A percentile compares a stretch with the other conserved stretches of the same genome.
Evolutionary conservation across 495 filamentous ascomycete species (phyloP).

Genomic region (Talaromyces wortmannii): DNA sequence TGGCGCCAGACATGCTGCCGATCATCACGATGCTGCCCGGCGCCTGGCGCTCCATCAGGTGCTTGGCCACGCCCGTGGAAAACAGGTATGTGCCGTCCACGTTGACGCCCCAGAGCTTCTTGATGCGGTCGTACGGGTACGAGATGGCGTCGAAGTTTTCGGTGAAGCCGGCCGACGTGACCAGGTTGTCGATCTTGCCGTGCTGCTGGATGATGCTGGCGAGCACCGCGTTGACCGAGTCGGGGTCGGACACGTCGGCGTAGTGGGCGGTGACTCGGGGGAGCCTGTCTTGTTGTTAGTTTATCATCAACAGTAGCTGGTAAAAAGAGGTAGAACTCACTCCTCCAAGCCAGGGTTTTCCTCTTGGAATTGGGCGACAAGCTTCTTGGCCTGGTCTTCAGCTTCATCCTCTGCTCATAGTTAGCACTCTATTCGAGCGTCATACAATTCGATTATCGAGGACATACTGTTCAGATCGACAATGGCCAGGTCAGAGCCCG

Average conservation of each 20-base stretch:
- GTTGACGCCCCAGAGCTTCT: constrained; percentile 91
- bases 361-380: constrained; percentile 64
- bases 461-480: constrained; percentile 85
- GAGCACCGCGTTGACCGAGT: constrained; percentile 66
- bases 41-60: constrained; percentile 75
- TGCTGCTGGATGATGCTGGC: constrained; percentile 63
- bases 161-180: constrained; percentile 92
- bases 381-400: constrained; percentile 59
- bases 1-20: constrained; percentile 85
- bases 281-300: constrained; percentile 31
- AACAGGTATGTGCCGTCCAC: constrained; percentile 92
- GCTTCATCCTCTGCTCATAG: constrained; percentile 71
- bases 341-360: constrained; percentile 71
- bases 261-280: constrained; percentile 87
- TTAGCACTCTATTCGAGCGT: neutral
- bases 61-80: constrained; percentile 76
- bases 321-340: constrained; percentile 31
- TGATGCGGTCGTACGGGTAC: constrained; percentile 82
- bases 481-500: constrained; percentile 83
- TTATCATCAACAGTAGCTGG: neutral
- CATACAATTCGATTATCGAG: constrained; percentile 2
- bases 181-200: constrained; percentile 80
- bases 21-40: constrained; percentile 90
- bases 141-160: constrained; percentile 89
- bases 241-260: constrained; percentile 73